These are phyloP conservation scores for Carpinus fangiana DNA, from an alignment of 306 rosid species.

Conservation along the genomic window DNA sequence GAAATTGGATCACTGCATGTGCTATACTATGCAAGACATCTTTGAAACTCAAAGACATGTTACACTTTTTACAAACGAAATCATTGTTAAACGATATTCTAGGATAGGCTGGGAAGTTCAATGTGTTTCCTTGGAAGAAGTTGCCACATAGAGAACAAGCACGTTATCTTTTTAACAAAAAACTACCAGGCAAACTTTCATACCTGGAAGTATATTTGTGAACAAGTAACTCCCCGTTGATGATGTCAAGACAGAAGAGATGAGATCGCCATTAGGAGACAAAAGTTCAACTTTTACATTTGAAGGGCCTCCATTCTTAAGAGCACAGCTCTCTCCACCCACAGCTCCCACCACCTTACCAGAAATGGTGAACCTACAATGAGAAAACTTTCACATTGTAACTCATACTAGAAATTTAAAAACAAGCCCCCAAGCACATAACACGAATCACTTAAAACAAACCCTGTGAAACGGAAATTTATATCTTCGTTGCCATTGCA, in stretches of 20 bases:
- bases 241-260: slow-evolving; percentile 74
- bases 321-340: slow-evolving; percentile 81
- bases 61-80: background rate
- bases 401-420: slow-evolving; percentile 24
- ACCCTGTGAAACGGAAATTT: slow-evolving; percentile 94
- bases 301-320: slow-evolving; percentile 80
- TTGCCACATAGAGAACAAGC: slow-evolving; percentile 11
- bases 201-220: slow-evolving; percentile 83
- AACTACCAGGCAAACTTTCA: slow-evolving; percentile 29
- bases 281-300: slow-evolving; percentile 77
- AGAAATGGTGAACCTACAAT: slow-evolving; percentile 77
- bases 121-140: slow-evolving; percentile 21
- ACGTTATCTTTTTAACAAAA: slow-evolving; percentile 12
- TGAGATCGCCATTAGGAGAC: slow-evolving; percentile 58
- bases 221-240: slow-evolving; percentile 74
- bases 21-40: background rate
- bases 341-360: slow-evolving; percentile 91
- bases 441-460: slow-evolving; percentile 18
- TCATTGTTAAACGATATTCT: background rate
- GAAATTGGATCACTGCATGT: background rate
- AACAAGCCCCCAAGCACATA: slow-evolving; percentile 8
- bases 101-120: slow-evolving; percentile 6
- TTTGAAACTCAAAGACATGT: background rate
- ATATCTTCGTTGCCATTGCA: slow-evolving; percentile 94
- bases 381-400: slow-evolving; percentile 21